Evolutionary conservation across 225 moss, liverwort and hornwort species (phyloP), one percentile per base, ranked within the genome.

Genomic region (Sphagnum contortum): DNA sequence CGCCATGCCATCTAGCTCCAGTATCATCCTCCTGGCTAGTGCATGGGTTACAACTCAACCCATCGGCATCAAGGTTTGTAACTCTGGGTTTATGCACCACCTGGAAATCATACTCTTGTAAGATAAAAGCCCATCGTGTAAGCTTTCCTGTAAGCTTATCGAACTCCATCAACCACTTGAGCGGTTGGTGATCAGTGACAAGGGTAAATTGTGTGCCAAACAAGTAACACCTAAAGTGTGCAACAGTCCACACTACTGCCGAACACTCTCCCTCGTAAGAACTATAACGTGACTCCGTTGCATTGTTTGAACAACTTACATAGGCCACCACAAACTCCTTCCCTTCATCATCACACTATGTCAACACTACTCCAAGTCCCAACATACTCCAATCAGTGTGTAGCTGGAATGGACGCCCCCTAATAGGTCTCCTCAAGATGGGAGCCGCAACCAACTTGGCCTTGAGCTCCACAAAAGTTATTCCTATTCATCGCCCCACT

Each of bases 271-370:
- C 9, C 9, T 65, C 12, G 9, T 65, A 65, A 6, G 6, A 65
- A 8, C 3, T 52, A 44, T 52, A 52, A 10, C 55, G 0, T 1
- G 53, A 8, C 47, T 65, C 11, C 29, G 0, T 1, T 29, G 29
- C 29, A 29, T 29, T 29, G 29, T 29, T 29, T 1, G 29, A 29
- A 29, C 29, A 1, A 29, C 29, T 46, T 6, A 3, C 10, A 12
- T 49, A 48, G 48, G 12, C 12, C 13, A 10, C 49, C 9, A 48
- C 48, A 70, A 61, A 48, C 49, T 54, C 61, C 46, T 62, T 69
- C 12, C 5, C n/a, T 3, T 69, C 54, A 55, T 69, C 62, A 53
- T n/a, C n/a, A 2, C 2, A n/a, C 46, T 62, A 46, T 50, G 10
- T 69, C 4, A 69, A 47, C 0, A 54, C 2, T 5, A 3, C 7